phyloP scores from a whole-genome alignment of 2,329 filamentous ascomycete species.

The Colletotrichum sidae region DNA sequence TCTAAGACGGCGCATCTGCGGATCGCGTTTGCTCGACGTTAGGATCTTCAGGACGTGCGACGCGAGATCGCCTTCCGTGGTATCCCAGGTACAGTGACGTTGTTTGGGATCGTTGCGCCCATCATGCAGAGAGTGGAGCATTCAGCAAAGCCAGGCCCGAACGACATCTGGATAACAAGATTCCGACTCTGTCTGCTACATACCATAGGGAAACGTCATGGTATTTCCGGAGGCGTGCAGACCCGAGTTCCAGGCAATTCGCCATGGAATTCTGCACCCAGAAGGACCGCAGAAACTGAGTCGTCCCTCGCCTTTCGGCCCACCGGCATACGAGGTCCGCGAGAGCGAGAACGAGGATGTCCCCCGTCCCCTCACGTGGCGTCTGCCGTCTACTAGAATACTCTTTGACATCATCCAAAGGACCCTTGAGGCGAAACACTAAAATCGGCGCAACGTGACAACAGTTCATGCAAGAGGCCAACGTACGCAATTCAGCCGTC shows the following conservation, averaged over 20 bases:
- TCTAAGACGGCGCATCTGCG: too few species aligned
- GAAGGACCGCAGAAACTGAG: too few species aligned
- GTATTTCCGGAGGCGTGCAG: slow-evolving; percentile 4
- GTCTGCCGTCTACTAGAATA: slow-evolving; percentile 1
- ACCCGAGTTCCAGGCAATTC: slow-evolving; percentile 1
- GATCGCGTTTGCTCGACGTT: too few species aligned
- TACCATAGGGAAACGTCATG: slow-evolving; percentile 12
- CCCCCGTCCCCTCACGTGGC: slow-evolving; percentile 1
- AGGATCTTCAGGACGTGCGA: background rate
- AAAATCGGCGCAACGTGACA: slow-evolving; percentile 27
- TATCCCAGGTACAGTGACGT: too few species aligned
- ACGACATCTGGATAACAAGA: too few species aligned
- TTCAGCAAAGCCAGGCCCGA: too few species aligned
- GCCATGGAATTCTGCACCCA: background rate
- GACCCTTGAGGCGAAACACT: slow-evolving; percentile 22
- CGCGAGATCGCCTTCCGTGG: background rate
- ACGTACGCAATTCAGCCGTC: background rate
- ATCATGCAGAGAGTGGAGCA: too few species aligned
- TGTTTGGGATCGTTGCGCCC: too few species aligned
- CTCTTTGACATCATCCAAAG: slow-evolving; percentile 20
- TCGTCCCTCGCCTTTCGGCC: too few species aligned
- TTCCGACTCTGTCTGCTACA: too few species aligned
- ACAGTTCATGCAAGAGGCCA: slow-evolving; percentile 15
- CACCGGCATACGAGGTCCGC: background rate
- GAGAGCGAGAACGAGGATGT: slow-evolving; percentile 11